A percentile compares a stretch with the other conserved stretches of the same genome.
These are phyloP conservation scores for Trichoderma simmonsii DNA, from an alignment of 2,329 filamentous ascomycete genomes.

Conservation along the genomic window DNA sequence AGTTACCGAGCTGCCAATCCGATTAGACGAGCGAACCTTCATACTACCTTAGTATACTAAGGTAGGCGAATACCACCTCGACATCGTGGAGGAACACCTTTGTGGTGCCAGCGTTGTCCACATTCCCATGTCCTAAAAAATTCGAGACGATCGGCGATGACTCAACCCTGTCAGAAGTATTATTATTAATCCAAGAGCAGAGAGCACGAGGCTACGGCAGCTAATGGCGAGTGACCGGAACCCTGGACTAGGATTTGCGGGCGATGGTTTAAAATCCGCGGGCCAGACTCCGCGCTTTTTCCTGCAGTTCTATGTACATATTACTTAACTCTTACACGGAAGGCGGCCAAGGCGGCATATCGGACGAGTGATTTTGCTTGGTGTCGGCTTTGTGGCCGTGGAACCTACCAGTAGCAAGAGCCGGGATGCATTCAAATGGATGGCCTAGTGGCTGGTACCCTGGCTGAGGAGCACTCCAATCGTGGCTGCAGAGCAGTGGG, in stretches of 20 bases:
- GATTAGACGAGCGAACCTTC: neutral
- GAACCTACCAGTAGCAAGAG: neutral
- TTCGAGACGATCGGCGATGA: neutral
- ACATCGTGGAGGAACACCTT: neutral
- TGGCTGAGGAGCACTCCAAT: neutral
- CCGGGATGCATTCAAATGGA: neutral
- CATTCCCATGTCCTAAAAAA: neutral
- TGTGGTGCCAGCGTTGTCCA: neutral
- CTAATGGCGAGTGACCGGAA: neutral
- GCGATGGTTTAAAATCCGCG: neutral
- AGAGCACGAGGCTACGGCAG: neutral
- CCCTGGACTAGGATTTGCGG: neutral
- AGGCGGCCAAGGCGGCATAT: neutral
- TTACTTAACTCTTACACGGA: neutral
- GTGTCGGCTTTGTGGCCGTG: neutral
- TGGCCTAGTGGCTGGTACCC: neutral
- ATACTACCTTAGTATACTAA: neutral
- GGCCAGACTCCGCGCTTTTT: neutral
- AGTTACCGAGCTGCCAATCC: neutral
- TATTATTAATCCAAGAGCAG: neutral
- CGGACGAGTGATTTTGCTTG: neutral
- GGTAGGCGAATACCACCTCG: neutral
- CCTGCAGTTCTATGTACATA: neutral
- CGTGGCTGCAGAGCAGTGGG: slow-evolving; percentile 1
- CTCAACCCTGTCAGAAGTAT: neutral